Conservation (phyloP, 139 green algal species). For the Closterium sp. region DNA sequence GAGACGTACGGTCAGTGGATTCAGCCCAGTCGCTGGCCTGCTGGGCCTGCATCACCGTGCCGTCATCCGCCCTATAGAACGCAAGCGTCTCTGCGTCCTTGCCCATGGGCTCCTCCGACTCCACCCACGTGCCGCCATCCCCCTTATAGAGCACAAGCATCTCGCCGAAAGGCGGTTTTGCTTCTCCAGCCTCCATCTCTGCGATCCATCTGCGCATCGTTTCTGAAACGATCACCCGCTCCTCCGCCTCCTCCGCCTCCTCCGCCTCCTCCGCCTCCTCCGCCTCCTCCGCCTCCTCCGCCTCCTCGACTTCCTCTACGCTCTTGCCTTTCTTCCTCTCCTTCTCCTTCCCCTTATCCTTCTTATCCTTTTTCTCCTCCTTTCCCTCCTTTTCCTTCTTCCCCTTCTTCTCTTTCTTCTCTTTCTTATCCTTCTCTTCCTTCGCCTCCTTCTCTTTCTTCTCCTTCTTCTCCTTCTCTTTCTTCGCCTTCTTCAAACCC, state of each 20-base stretch:
- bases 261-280: neutral
- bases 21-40: no score
- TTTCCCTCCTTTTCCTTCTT: neutral
- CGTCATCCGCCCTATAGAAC: no score
- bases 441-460: no score
- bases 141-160: neutral
- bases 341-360: neutral
- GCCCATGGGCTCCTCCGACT: neutral
- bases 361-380: neutral
- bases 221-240: neutral
- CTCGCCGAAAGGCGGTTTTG: neutral
- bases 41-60: no score
- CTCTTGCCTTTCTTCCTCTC: neutral
- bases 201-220: neutral
- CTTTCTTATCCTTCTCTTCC: neutral
- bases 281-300: neutral
- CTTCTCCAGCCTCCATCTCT: neutral
- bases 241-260: neutral
- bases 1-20: no score
- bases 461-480: neutral
- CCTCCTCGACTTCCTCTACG: neutral
- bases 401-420: neutral
- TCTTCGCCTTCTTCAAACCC: no score
- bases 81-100: no score
- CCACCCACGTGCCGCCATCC: neutral